These are phyloP conservation scores for Pestalotiopsis sp. DNA, from an alignment of 2,329 filamentous ascomycete species.

Conservation along the genomic window DNA sequence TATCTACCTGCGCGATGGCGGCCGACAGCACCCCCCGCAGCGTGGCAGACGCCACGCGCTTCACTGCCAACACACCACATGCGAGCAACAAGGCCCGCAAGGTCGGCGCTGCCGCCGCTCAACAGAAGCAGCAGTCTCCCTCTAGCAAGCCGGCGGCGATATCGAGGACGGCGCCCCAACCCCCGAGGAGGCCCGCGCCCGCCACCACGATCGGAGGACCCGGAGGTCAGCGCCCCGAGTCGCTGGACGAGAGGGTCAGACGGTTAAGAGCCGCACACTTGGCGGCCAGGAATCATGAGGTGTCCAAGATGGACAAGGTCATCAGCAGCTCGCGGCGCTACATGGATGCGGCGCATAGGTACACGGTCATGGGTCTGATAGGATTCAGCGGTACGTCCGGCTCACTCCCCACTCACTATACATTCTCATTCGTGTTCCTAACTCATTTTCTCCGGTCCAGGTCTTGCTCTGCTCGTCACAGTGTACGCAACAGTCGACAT, in stretches of 20 bases:
- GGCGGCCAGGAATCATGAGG: slow-evolving; percentile 63
- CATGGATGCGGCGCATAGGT: slow-evolving; percentile 59
- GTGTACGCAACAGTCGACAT: slow-evolving; percentile 65
- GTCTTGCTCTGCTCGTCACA: slow-evolving; percentile 57
- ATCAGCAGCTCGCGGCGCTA: slow-evolving; percentile 51
- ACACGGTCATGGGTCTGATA: slow-evolving; percentile 57
- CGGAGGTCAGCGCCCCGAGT: slow-evolving; percentile 50
- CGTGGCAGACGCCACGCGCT: slow-evolving; percentile 80
- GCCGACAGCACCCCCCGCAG: slow-evolving; percentile 56
- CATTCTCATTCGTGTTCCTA: background rate
- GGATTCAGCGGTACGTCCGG: slow-evolving; percentile 56
- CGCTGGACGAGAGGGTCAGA: slow-evolving; percentile 70
- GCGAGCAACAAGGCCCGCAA: slow-evolving; percentile 62
- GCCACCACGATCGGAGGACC: slow-evolving; percentile 22
- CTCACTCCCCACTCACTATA: background rate
- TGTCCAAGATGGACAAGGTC: slow-evolving; percentile 55
- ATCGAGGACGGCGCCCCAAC: slow-evolving; percentile 6
- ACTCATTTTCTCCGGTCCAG: slow-evolving; percentile 32
- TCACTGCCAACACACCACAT: slow-evolving; percentile 71
- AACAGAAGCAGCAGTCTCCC: slow-evolving; percentile 31
- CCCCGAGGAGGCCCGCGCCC: slow-evolving; percentile 15
- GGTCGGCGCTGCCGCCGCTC: background rate
- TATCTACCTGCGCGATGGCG: slow-evolving; percentile 17
- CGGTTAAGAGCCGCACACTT: slow-evolving; percentile 69
- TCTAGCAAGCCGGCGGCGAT: slow-evolving; percentile 27